These are phyloP conservation scores for Colletotrichum sp. DNA, from an alignment of 2,329 filamentous ascomycete species.

Conservation along the genomic window DNA sequence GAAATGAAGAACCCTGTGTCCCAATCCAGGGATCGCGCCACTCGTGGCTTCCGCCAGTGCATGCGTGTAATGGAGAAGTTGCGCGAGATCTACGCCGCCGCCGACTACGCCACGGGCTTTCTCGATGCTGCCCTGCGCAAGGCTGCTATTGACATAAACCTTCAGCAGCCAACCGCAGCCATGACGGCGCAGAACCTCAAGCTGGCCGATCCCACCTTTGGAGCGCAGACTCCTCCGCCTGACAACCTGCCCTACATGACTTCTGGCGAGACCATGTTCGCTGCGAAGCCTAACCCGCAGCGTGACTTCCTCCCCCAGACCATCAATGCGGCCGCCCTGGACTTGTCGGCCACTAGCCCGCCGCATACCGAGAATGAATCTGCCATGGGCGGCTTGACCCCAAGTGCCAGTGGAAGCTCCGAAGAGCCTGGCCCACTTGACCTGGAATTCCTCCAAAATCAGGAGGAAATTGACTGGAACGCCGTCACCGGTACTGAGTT, in stretches of 20 bases:
- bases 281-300: constrained; percentile 12
- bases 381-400: constrained; percentile 42
- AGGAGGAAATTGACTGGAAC: constrained; percentile 60
- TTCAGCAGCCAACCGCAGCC: constrained; percentile 34
- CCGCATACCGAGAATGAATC: constrained; percentile 49
- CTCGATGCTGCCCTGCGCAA: constrained; percentile 91
- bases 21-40: constrained; percentile 72
- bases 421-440: constrained; percentile 46
- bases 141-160: constrained; percentile 73
- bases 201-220: constrained; percentile 37
- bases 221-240: constrained; percentile 57
- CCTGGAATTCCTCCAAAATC: constrained; percentile 50
- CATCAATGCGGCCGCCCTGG: constrained; percentile 39
- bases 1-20: constrained; percentile 87
- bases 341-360: constrained; percentile 43
- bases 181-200: constrained; percentile 36
- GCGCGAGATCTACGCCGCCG: constrained; percentile 87
- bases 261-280: constrained; percentile 42
- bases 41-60: constrained; percentile 86
- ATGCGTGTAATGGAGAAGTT: constrained; percentile 91
- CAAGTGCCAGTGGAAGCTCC: constrained; percentile 48
- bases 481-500: constrained; percentile 56
- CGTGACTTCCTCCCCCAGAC: constrained; percentile 36
- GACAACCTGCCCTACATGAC: constrained; percentile 53
- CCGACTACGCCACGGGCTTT: constrained; percentile 95